phyloP scores from a whole-genome alignment of 148 eudicot genomes.

The Rhododendron simsii region DNA sequence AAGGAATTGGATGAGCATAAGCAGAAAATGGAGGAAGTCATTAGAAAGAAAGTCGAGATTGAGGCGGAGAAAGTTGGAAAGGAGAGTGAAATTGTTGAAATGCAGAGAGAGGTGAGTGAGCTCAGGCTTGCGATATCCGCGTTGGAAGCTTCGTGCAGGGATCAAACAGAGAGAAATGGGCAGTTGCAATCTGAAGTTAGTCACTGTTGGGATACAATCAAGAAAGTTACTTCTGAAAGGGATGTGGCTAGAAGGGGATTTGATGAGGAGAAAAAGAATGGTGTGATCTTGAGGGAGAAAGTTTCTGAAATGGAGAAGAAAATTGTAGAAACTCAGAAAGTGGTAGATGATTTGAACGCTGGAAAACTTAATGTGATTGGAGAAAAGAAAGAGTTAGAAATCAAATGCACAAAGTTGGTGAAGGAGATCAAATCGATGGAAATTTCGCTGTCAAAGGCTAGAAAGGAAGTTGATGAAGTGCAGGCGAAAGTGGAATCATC shows the following conservation, averaged over 20 bases:
- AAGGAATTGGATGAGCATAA: conserved; percentile 30
- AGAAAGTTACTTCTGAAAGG: conserved; percentile 36
- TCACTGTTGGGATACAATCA: conserved; percentile 21
- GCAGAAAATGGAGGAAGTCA: conserved; percentile 22
- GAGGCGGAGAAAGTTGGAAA: conserved; percentile 30
- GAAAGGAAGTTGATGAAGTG: conserved; percentile 28
- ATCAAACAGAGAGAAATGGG: conserved; percentile 24
- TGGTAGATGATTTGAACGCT: conserved; percentile 27
- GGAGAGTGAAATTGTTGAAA: conserved; percentile 33
- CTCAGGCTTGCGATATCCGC: conserved; percentile 20
- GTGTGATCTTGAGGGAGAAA: conserved; percentile 25
- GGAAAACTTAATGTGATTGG: conserved; percentile 20
- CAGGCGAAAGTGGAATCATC: conserved; percentile 29
- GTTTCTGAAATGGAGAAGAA: conserved; percentile 35
- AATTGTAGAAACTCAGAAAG: conserved; percentile 33
- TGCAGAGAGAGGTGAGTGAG: conserved; percentile 29
- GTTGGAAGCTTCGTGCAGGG: conserved; percentile 27
- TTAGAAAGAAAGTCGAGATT: conserved; percentile 34
- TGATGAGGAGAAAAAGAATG: conserved; percentile 47
- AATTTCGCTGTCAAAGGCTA: conserved; percentile 18
- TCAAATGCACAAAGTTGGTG: conserved; percentile 19
- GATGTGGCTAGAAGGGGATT: conserved; percentile 32
- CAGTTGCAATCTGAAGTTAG: conserved; percentile 33
- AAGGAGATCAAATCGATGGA: conserved; percentile 33
- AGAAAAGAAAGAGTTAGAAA: conserved; percentile 54